Conservation (phyloP, 1,139 yeast species). For the Nakaseomyces kungkrabaensis region DNA sequence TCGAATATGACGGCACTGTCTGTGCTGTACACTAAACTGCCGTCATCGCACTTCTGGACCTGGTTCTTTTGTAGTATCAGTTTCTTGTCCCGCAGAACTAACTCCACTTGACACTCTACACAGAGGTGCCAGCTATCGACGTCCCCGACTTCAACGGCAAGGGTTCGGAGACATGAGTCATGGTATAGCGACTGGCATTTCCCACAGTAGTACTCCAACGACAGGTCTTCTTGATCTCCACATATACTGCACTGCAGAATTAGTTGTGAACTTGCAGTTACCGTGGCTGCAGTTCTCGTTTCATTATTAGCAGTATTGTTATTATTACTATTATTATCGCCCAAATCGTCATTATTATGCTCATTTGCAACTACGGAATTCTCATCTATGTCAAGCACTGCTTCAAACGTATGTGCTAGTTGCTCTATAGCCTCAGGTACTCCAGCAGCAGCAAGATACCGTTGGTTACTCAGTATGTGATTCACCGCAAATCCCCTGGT, state of each 20-base stretch:
- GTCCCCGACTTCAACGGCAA: conserved; percentile 19
- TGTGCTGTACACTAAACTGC: neutral
- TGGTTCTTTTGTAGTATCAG: neutral
- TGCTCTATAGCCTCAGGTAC: neutral
- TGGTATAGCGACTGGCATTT: conserved; percentile 16
- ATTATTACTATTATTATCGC: neutral
- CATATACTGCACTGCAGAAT: conserved; percentile 15
- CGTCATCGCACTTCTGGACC: neutral
- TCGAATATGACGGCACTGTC: conserved; percentile 6
- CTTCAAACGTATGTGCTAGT: neutral
- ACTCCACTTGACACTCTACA: conserved; percentile 11
- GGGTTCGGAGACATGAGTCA: conserved; percentile 16
- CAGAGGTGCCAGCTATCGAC: conserved; percentile 17
- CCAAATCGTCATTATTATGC: too few relatives aligned
- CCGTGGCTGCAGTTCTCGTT: neutral
- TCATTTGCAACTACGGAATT: neutral
- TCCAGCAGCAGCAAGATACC: conserved; percentile 4
- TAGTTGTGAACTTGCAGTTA: neutral
- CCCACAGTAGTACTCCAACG: conserved; percentile 13
- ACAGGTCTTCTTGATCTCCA: conserved; percentile 12
- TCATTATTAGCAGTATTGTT: neutral
- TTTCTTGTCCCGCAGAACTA: neutral
- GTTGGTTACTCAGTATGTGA: conserved; percentile 6
- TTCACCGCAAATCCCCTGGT: conserved; percentile 12
- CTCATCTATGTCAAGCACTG: conserved; percentile 3